A percentile compares a stretch with the other conserved stretches of the same genome.
These are phyloP conservation scores for Ceriops tagal DNA, from an alignment of 345 rosid species.

Conservation along the genomic window DNA sequence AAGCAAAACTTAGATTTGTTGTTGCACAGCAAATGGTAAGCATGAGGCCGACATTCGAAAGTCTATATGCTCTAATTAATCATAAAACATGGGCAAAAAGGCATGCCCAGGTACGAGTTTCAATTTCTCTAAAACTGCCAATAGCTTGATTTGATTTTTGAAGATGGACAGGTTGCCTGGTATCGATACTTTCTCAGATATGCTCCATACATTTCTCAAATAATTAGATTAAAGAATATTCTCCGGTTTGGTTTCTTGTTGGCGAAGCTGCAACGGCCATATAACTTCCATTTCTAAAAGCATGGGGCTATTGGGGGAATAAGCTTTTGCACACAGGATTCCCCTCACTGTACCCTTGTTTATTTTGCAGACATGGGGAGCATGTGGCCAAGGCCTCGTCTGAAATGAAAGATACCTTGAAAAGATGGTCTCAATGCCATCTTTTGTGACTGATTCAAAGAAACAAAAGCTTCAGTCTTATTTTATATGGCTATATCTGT, in stretches of 20 bases:
- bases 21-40: conserved; percentile 28
- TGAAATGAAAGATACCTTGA: not conserved
- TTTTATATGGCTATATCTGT: no score
- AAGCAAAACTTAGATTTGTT: conserved; percentile 5
- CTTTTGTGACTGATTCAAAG: no score
- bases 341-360: not conserved
- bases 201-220: not conserved
- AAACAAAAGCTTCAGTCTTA: no score
- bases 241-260: conserved; percentile 7
- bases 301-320: not conserved
- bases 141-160: not conserved
- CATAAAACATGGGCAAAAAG: conserved; percentile 2
- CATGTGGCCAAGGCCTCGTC: conserved; percentile 4
- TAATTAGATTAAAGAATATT: conserved; percentile 18
- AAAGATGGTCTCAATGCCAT: no score
- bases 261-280: conserved; percentile 9
- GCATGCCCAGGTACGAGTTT: not conserved
- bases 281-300: conserved; percentile 15
- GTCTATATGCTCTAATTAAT: conserved; percentile 12
- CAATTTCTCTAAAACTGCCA: not conserved
- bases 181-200: not conserved
- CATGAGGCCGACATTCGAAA: conserved; percentile 36
- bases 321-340: conserved; percentile 1
- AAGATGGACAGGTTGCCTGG: not conserved
- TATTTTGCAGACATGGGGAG: not conserved